A percentile compares a stretch with the other conserved stretches of the same genome.
Evolutionary conservation across 305 asterid species (phyloP).

Genomic region (Coffea humblotiana): DNA sequence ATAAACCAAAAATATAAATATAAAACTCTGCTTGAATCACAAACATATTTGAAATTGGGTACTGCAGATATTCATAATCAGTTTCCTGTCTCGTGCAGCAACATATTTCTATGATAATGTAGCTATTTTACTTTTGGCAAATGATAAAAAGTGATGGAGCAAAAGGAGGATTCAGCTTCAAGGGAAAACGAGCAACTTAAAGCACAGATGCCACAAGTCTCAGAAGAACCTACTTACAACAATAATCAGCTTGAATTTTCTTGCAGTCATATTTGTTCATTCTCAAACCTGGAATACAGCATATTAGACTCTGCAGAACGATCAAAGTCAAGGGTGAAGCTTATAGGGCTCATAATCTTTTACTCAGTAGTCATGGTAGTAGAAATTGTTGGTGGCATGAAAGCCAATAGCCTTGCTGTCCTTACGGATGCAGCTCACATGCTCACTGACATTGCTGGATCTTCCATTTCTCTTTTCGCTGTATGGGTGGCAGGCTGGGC

Average conservation of each 20-base stretch:
- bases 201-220: constrained; percentile 22
- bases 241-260: constrained; percentile 30
- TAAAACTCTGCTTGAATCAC: background rate
- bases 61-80: background rate
- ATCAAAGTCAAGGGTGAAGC: constrained; percentile 52
- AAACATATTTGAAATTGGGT: background rate
- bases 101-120: background rate
- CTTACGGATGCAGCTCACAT: constrained; percentile 77
- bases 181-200: constrained; percentile 30
- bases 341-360: constrained; percentile 53
- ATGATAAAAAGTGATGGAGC: constrained; percentile 37
- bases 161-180: constrained; percentile 25
- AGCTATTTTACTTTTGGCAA: background rate
- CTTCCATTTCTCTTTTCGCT: constrained; percentile 61
- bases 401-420: constrained; percentile 76
- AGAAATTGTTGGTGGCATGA: constrained; percentile 65
- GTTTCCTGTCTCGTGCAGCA: background rate
- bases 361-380: constrained; percentile 53
- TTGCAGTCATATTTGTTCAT: constrained; percentile 60
- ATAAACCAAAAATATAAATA: no score
- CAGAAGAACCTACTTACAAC: constrained; percentile 22
- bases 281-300: constrained; percentile 44
- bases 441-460: constrained; percentile 65
- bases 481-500: constrained; percentile 71
- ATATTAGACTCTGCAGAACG: constrained; percentile 44